Base-by-base conservation (phyloP, 441 rosid species). In the Populus trichocarpa region DNA sequence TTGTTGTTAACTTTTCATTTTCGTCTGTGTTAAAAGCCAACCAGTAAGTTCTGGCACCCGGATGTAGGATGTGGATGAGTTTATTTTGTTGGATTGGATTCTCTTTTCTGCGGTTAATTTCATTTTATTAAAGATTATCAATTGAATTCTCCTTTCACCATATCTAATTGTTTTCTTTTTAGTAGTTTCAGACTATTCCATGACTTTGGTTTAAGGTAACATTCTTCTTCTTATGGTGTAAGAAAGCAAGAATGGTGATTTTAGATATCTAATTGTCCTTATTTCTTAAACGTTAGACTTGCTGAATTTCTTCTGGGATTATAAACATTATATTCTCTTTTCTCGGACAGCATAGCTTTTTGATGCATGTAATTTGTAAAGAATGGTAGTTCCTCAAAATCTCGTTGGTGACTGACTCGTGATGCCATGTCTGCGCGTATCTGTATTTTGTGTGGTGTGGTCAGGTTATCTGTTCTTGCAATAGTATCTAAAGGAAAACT, bases 31-130 rank as follows among this genome's bases (percentile, higher is more conserved):
- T 84, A 69, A 77, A 83, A 72, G 80, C 76, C 77, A 80, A 67
- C 76, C 67, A 36, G 78, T 77, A 72, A 75, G 59, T 85, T 80
- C 75, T 81, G 71, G 74, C 59, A 22, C 70, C 77, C 63, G 72
- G 78, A 76, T 80, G 81, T 84, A 84, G 86, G 79, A 77, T 84
- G 82, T 80, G 83, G 84, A 81, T 85, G 87, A 81, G 80, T 26
- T 80, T 76, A 22, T 81, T 81, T 74, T 83, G 69, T 66, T 77
- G 78, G 83, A 23, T 68, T 79, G 79, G 78, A 73, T 67, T 67
- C 67, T 46, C 81, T 38, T 25, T 71, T 78, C 50, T 25, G 30
- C 75, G 59, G 69, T 73, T 22, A 76, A 64, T 69, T 67, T 72
- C 46, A 75, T 72, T 78, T 75, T 80, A 57, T 73, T 76, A 42